Base-by-base conservation (phyloP, 163 green algal genomes). In the Trebouxiophyceae sp. region DNA sequence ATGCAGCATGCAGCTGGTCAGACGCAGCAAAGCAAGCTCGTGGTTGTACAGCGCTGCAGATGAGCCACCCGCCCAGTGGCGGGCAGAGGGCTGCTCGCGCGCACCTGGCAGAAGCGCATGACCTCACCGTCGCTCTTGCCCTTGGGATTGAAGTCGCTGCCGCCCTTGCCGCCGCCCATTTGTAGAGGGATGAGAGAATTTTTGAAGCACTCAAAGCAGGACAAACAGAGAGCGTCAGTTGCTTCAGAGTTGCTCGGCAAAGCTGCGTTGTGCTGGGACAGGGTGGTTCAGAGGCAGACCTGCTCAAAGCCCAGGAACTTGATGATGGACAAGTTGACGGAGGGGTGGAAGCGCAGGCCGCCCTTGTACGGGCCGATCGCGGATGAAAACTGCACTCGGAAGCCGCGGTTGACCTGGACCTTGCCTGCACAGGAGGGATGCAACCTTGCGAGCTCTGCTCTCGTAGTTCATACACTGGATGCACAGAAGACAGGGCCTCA, bases 291-390 rank as follows among this genome's bases (percentile, higher is more conserved):
- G 46, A 28, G 31, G 23, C 60, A n/a, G 32, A 69, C 30, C 70
- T 86, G 80, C 74, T 89, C 83, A 68, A 87, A 87, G 54, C 70
- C 84, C 33, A 90, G 73, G 69, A 90, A 91, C 75, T 96, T 96
- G 67, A 93, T 84, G 54, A 96, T 75, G 44, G 63, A 82, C 1
- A 95, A 75, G 33, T 77, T 93, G 7, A 94, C 88, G 0, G 73
- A 81, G 30, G 87, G 85, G 62, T 92, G 84, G 74, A 96, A 50
- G 60, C 88, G 77, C 60, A 93, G 77, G 27, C 88, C 88, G 54
- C 75, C 86, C 78, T 95, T 93, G 82, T 93, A 95, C 7, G 87
- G 87, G 19, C 88, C 89, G 20, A 94, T 77, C 12, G 85, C 83
- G 28, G 50, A 76, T 72, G 45, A 83, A 67, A 91, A 89, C 78